Evolutionary conservation across 352 stramenopile genomes (phyloP), one percentile per base, ranked within the genome.

Genomic region (Ophiocytium majus): DNA sequence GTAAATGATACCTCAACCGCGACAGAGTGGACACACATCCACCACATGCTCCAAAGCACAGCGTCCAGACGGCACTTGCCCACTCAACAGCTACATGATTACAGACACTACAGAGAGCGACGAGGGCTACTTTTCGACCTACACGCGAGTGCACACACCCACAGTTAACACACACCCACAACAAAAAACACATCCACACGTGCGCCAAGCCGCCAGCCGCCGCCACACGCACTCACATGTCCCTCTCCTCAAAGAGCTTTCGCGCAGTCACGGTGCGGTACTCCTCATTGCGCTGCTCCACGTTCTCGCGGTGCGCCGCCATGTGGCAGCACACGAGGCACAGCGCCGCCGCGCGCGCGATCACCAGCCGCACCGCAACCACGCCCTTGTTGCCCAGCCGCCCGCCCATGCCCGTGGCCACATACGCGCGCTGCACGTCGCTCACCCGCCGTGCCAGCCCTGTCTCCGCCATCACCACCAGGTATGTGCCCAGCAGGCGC

Each of bases 271-370:
- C 98, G 86, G 98, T 98, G 23, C 93, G 91, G 90, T 98, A 99
- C 84, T 99, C 97, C 0, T 94, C 92, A 90, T 99, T 99, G 14
- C 98, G 91, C 0, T 95, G 96, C 0, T 92, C 88, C 0, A 99
- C 95, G 87, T 99, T 99, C 86, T 99, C 97, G 36, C 97, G 92
- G 91, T 99, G 96, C 0, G 98, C 97, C 0, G 97, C 97, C 64
- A 99, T 92, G 88, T 99, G 98, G n/a, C 93, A 93, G 86, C 95
- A 99, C 35, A 99, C 94, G 91, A 99, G 99, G 90, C 97, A 99
- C 23, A 99, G 82, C 5, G 95, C 98, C 31, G 94, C 98, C 87
- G 96, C 93, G 86, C 99, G 98, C 35, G 57, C 83, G 87, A 99
- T 97, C 74, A 95, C 92, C 31, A 99, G 81, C 14, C 97, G 93